A percentile compares a stretch with the other conserved stretches of the same genome.
Conservation (phyloP, 305 asterid species). For the Petunia hybrid region DNA sequence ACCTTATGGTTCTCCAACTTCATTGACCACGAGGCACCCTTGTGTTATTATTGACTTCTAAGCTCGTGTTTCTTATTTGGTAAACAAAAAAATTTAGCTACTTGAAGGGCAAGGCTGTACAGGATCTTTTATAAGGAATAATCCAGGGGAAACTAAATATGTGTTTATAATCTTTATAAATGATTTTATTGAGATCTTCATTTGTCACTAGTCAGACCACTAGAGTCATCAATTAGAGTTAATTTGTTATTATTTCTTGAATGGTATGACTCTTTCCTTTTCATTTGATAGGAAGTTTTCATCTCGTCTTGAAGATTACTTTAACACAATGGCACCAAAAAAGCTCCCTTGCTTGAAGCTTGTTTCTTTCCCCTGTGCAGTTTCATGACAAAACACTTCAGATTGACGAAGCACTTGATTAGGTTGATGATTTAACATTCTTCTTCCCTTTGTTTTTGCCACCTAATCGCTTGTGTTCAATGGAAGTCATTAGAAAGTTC, state of each 20-base stretch:
- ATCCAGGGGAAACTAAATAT: background rate
- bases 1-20: no score
- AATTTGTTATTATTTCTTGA: background rate
- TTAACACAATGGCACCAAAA: background rate
- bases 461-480: background rate
- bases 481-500: background rate
- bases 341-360: background rate
- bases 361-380: background rate
- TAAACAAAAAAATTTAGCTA: background rate
- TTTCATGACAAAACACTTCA: background rate
- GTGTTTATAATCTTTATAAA: background rate
- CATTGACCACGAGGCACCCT: no score
- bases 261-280: background rate
- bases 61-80: background rate
- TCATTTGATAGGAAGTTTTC: background rate
- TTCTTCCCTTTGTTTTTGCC: background rate
- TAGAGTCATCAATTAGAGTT: background rate
- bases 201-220: background rate
- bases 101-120: background rate
- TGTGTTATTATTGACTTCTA: no score
- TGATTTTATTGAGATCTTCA: background rate
- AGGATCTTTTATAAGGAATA: background rate
- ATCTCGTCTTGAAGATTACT: background rate
- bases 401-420: background rate
- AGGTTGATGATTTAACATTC: conserved; percentile 4